phyloP scores from a whole-genome alignment of 371 early-diverging fungal species.

The Dichotomocladium elegans region DNA sequence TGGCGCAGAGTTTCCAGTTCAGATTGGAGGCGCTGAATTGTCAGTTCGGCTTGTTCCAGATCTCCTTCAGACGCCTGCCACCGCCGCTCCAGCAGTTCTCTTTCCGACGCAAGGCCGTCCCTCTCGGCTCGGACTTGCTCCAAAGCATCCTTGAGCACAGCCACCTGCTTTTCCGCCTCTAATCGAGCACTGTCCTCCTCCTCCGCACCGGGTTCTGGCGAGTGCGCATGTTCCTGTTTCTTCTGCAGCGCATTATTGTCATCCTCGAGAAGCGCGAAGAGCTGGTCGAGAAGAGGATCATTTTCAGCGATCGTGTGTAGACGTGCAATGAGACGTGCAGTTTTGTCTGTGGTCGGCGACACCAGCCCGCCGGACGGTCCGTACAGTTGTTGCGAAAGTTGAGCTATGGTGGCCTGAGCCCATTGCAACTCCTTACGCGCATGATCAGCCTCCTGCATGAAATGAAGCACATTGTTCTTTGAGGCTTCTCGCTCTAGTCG shows the following conservation, averaged over 20 bases:
- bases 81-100: conserved; percentile 18
- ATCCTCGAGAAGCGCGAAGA: background rate
- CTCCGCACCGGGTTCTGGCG: background rate
- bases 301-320: background rate
- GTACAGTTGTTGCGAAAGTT: conserved; percentile 6
- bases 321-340: background rate
- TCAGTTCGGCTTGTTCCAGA: conserved; percentile 34
- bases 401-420: conserved; percentile 16
- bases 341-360: background rate
- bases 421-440: conserved; percentile 19
- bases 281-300: background rate
- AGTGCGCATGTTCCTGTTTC: background rate
- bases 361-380: background rate
- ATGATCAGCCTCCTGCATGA: conserved; percentile 33
- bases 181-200: background rate
- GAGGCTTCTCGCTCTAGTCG: conserved; percentile 34
- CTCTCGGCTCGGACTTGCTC: conserved; percentile 26
- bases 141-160: conserved; percentile 3
- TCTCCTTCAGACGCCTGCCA: conserved; percentile 25
- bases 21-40: conserved; percentile 24
- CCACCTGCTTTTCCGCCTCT: conserved; percentile 6
- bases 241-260: background rate
- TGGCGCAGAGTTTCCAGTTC: conserved; percentile 22
- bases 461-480: conserved; percentile 36
- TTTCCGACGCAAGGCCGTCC: too few species aligned